A percentile compares a stretch with the other conserved stretches of the same genome.
phyloP scores from a whole-genome alignment of 2,329 filamentous ascomycete species.

The Fusarium sacchari region DNA sequence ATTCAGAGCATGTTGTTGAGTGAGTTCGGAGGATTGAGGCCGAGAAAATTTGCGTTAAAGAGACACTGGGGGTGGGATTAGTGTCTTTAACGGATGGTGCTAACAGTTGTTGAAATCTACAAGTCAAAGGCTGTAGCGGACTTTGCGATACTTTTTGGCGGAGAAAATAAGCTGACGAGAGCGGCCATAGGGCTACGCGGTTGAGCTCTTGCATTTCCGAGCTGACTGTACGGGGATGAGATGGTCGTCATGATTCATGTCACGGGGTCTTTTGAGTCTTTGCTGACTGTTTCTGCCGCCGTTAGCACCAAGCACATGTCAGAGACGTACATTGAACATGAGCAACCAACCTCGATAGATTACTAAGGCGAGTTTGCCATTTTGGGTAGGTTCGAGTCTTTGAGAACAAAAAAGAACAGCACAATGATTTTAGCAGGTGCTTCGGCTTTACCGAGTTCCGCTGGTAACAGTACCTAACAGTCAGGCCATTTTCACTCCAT shows the following conservation, averaged over 20 bases:
- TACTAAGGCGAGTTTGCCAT: not conserved
- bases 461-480: not conserved
- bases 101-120: not conserved
- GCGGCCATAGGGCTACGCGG: not conserved
- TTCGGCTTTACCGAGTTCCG: not conserved
- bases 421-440: not conserved
- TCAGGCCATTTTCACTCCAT: not conserved
- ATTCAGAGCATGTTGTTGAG: conserved; percentile 16
- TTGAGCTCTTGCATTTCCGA: not conserved
- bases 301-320: conserved; percentile 34
- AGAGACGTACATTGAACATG: not conserved
- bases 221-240: not conserved
- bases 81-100: not conserved
- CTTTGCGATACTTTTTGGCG: not conserved
- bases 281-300: conserved; percentile 1
- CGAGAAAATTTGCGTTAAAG: conserved; percentile 42
- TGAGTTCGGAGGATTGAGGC: conserved; percentile 2
- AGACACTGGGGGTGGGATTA: conserved; percentile 33
- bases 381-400: not conserved
- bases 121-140: not conserved
- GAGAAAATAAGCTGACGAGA: not conserved
- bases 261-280: conserved; percentile 17
- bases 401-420: not conserved
- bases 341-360: not conserved
- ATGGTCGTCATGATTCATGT: conserved; percentile 19